Evolutionary conservation across 257 asterid genomes (phyloP).

Genomic region (Agastache rugosa): DNA sequence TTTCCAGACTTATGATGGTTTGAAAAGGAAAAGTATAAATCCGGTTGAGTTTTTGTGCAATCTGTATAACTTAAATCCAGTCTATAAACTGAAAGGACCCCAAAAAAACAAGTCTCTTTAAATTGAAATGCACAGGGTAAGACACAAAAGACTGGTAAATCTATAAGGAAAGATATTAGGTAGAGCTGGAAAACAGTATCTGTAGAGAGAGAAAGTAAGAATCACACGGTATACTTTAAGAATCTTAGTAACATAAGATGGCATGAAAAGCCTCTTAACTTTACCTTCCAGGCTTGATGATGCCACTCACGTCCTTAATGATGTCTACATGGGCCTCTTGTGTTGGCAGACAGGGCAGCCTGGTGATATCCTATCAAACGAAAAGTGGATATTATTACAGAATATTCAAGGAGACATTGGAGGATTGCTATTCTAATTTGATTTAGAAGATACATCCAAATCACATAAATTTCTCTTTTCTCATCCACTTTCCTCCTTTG

Average conservation of each 20-base stretch:
- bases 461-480: background rate
- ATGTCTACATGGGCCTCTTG: constrained; percentile 54
- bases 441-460: constrained; percentile 4
- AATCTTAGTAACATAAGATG: background rate
- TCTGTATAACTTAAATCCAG: background rate
- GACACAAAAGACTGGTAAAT: background rate
- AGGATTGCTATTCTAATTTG: background rate
- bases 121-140: background rate
- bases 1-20: background rate
- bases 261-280: background rate
- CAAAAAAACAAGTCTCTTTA: background rate
- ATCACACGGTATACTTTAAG: background rate
- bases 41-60: background rate
- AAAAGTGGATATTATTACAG: constrained; percentile 2
- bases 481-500: background rate
- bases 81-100: background rate
- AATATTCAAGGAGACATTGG: background rate
- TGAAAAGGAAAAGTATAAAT: background rate
- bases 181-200: background rate
- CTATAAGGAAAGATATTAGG: background rate
- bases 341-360: constrained; percentile 60
- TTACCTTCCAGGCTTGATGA: constrained; percentile 76
- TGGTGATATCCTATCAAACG: constrained; percentile 49
- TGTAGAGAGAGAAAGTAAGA: background rate
- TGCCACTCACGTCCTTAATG: constrained; percentile 56